Evolutionary conservation across 2,329 filamentous ascomycete species (phyloP).

Genomic region (Penicillium sp.): DNA sequence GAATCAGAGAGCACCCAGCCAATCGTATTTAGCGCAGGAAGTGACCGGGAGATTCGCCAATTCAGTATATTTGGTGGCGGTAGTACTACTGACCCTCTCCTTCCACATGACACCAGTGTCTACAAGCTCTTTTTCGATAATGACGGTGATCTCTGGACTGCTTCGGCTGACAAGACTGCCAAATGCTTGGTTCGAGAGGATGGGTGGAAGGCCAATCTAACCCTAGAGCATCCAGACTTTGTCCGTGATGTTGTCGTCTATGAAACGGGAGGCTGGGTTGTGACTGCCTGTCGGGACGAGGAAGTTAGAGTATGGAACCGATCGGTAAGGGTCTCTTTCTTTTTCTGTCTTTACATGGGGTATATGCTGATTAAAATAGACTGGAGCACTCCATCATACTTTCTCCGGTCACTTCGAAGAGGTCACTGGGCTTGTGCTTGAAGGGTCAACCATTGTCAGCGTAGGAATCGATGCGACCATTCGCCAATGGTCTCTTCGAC

Average conservation of each 20-base stretch:
- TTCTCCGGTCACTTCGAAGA: constrained; percentile 90
- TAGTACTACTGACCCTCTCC: constrained; percentile 60
- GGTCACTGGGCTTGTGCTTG: constrained; percentile 73
- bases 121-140: constrained; percentile 75
- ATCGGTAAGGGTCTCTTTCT: constrained; percentile 39
- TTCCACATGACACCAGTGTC: constrained; percentile 86
- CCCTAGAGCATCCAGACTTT: constrained; percentile 80
- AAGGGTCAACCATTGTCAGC: constrained; percentile 65
- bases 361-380: constrained; percentile 45
- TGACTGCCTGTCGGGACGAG: constrained; percentile 89
- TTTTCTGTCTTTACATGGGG: not conserved
- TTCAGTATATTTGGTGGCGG: constrained; percentile 47
- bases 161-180: constrained; percentile 83
- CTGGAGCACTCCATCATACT: constrained; percentile 70
- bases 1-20: constrained; percentile 42
- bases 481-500: constrained; percentile 74
- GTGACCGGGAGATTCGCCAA: constrained; percentile 73
- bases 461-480: constrained; percentile 89
- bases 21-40: constrained; percentile 75
- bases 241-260: constrained; percentile 76
- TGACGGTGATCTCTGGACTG: constrained; percentile 81
- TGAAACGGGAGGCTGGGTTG: constrained; percentile 69
- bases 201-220: constrained; percentile 70
- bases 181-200: constrained; percentile 73
- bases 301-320: constrained; percentile 86